Evolutionary conservation across 1,284 basidiomycete genomes (phyloP), one percentile per base, ranked within the genome.

Genomic region (Boletellus sp.): DNA sequence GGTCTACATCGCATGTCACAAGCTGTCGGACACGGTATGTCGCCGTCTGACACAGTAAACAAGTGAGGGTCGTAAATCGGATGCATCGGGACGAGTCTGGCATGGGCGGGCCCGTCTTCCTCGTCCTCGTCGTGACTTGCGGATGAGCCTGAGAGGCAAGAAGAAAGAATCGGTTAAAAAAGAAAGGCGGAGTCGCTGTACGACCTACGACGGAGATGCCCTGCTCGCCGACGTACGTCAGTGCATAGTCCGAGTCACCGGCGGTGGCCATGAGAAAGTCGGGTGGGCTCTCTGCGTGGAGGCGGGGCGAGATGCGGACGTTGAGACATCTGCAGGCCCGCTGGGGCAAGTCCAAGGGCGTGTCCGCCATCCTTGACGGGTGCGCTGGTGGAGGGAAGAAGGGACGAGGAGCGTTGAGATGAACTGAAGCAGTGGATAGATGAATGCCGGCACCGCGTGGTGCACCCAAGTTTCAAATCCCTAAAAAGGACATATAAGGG

Each of bases 11-110:
- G 39, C 72, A 68, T 36, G 80, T 70, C 43, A 85, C 76, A 33
- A 76, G 69, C 58, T 88, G 85, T 55, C 74, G 71, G 35, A 90
- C 81, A 47, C 88, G 87, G 72, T 91, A 91, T 18, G 81, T 80
- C 40, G 75, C 63, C 7, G 78, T 73, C 52, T 80, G 74, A 69
- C 89, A 91, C 37, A 85, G 67, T 21, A 91, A 75, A 67, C 89
- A 91, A 30, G 78, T 82, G 58, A 91, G 66, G 2, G 82, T 78
- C 19, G 79, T 83, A 59, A 78, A 82, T 67, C 83, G 83, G 47
- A 75, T 74, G 52, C 72, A 77, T 70, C 74, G 71, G 52, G 76
- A 66, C 45, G 75, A 71, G 54, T 75, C 77, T 45, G 69, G 68
- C 56, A 77, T 70, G 51, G 72, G 67, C 43, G 68, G 67, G 45